Conservation (phyloP, 495 filamentous ascomycete genomes). For the Elaphomyces granulatus region DNA sequence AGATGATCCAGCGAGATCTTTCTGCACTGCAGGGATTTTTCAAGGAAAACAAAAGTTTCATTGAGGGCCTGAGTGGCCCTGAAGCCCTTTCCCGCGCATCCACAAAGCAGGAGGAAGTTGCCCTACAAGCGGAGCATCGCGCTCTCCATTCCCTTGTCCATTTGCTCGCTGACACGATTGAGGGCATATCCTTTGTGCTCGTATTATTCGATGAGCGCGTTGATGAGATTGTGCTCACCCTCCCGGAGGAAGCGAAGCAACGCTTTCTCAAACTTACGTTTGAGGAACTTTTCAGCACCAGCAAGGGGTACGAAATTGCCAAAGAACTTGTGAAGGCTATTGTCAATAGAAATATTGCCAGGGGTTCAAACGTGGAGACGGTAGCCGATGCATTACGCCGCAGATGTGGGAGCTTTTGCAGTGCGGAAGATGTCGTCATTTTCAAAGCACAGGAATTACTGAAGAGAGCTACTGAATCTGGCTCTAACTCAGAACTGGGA, state of each 20-base stretch:
- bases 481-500: constrained; percentile 57
- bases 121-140: constrained; percentile 83
- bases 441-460: constrained; percentile 96
- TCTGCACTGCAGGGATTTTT: constrained; percentile 68
- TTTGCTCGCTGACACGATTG: constrained; percentile 71
- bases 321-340: constrained; percentile 96
- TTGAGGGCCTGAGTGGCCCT: constrained; percentile 80
- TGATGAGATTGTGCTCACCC: constrained; percentile 68
- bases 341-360: constrained; percentile 92
- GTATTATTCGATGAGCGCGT: constrained; percentile 88
- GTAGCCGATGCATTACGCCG: constrained; percentile 84
- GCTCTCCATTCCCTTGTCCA: constrained; percentile 73
- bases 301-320: constrained; percentile 73
- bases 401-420: constrained; percentile 92
- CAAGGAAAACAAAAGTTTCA: constrained; percentile 68
- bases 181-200: constrained; percentile 88
- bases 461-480: constrained; percentile 68
- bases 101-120: constrained; percentile 76
- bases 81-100: constrained; percentile 55
- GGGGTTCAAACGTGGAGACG: constrained; percentile 90
- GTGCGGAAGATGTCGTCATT: constrained; percentile 86
- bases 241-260: constrained; percentile 53
- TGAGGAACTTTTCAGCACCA: constrained; percentile 67
- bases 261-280: constrained; percentile 66
- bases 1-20: constrained; percentile 63